Evolutionary conservation across 2,329 filamentous ascomycete genomes (phyloP), one percentile per base, ranked within the genome.

Genomic region (Sclerotinia spermophila): DNA sequence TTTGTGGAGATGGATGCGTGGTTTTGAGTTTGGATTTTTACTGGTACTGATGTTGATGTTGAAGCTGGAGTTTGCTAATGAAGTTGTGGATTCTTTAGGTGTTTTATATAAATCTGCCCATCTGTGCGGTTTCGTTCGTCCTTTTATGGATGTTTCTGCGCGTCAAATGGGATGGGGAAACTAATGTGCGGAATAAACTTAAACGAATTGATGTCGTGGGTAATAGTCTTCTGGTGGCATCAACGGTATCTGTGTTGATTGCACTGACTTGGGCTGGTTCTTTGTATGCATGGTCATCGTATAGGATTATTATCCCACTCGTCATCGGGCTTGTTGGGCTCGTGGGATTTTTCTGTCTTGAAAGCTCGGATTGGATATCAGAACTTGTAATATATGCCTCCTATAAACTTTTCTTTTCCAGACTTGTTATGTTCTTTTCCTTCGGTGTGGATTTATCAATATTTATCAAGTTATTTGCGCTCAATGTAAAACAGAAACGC

Each of bases 111-210:
- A 73, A 73, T 53, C 62, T 72, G 21, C 71, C 72, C 11, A 30
- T 73, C 27, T 68, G 68, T 56, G 64, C 30, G 35, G 10, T 58
- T 60, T 27, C 40, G 51, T 33, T 48, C 55, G 73, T 21, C 17
- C 42, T 65, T 27, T 21, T 53, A 27, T 48, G 42, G 42, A 8
- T 38, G 13, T 65, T 48, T 65, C 17, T 65, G 1, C 17, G 33
- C 1, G 61, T 65, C 17, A 53, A 35, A 8, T 53, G 33, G 27
- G 33, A 17, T 35, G 51, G 33, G 33, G 44, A 65, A n/a, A 24
- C 3, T 5, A 51, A 48, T 38, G 8, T 35, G 15, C 11, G 45
- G 42, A 7, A 27, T 15, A 35, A 82, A 68, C 76, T 65, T 65
- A 17, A 17, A 35, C 42, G 61, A 27, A 38, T 65, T 24, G 61